phyloP scores from a whole-genome alignment of 2,329 filamentous ascomycete genomes.

The Fusarium acutatum region DNA sequence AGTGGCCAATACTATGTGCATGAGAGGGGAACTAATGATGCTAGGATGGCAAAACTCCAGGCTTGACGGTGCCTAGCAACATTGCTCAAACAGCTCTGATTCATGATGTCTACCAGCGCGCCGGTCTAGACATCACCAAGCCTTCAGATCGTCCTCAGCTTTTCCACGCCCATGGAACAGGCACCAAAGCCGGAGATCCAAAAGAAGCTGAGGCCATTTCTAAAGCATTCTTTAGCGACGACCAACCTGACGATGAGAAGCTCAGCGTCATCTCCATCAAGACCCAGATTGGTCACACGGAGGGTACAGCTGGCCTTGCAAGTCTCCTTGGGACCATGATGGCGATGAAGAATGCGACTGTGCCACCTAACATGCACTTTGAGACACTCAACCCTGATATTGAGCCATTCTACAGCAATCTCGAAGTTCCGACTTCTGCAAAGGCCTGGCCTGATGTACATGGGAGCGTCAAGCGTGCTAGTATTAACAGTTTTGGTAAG shows the following conservation, averaged over 20 bases:
- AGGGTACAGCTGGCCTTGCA: slow-evolving; percentile 3
- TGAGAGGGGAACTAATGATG: rapidly evolving
- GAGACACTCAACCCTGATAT: not conserved
- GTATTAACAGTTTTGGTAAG: slow-evolving; percentile 2
- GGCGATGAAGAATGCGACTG: not conserved
- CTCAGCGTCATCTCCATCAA: not conserved
- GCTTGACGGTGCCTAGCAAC: not conserved
- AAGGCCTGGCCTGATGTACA: not conserved
- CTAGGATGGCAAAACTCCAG: not conserved
- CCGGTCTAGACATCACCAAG: not conserved
- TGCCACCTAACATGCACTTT: not conserved
- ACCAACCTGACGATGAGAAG: not conserved
- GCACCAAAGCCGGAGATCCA: slow-evolving; percentile 16
- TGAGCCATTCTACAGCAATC: not conserved
- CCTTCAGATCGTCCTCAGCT: not conserved
- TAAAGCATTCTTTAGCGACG: not conserved
- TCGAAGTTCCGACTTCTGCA: not conserved
- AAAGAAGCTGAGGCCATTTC: slow-evolving; percentile 17
- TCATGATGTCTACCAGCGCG: not conserved
- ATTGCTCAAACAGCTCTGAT: not conserved
- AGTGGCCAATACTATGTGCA: rapidly evolving
- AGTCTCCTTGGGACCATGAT: not conserved
- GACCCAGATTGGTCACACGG: slow-evolving; percentile 14
- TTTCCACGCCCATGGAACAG: slow-evolving; percentile 23
- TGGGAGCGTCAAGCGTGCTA: not conserved